A percentile compares a stretch with the other conserved stretches of the same genome.
phyloP scores from a whole-genome alignment of 768 basidiomycete genomes.

The Mycena albidolilacea region DNA sequence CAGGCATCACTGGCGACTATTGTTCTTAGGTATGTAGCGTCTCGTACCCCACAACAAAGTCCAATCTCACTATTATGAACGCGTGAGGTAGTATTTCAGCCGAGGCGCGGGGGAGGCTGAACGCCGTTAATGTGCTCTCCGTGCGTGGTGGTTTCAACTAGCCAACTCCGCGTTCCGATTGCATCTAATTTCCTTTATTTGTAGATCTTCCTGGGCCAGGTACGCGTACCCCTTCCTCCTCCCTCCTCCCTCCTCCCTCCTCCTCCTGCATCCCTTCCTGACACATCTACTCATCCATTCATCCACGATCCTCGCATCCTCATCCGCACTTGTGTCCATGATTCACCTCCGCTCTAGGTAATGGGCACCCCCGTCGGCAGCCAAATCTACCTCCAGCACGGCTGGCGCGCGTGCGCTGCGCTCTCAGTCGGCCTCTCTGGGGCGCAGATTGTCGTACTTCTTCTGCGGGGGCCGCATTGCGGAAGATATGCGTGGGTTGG shows the following conservation, averaged over 20 bases:
- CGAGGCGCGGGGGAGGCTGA: constrained; percentile 76
- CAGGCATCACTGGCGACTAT: constrained; percentile 77
- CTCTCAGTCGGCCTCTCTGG: constrained; percentile 72
- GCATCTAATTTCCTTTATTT: neutral
- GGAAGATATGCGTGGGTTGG: constrained; percentile 73
- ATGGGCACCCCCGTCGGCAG: constrained; percentile 81
- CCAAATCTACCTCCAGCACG: constrained; percentile 74
- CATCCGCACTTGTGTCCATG: too few species aligned
- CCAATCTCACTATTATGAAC: neutral
- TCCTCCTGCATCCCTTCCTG: too few species aligned
- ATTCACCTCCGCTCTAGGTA: neutral
- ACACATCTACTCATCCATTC: too few species aligned
- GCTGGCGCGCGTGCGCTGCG: constrained; percentile 78
- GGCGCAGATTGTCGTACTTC: constrained; percentile 68
- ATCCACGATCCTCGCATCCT: too few species aligned
- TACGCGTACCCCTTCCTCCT: constrained; percentile 42
- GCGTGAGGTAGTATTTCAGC: constrained; percentile 46
- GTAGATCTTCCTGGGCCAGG: constrained; percentile 85
- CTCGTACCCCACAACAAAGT: neutral
- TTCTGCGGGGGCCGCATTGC: constrained; percentile 79
- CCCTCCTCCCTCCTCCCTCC: too few species aligned
- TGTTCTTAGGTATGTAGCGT: constrained; percentile 65
- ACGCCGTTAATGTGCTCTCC: constrained; percentile 81
- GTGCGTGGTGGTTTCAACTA: constrained; percentile 52
- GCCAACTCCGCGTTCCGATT: neutral